Evolutionary conservation across 805 yeast genomes (phyloP).

Genomic region (Myxozyma melibiosi): DNA sequence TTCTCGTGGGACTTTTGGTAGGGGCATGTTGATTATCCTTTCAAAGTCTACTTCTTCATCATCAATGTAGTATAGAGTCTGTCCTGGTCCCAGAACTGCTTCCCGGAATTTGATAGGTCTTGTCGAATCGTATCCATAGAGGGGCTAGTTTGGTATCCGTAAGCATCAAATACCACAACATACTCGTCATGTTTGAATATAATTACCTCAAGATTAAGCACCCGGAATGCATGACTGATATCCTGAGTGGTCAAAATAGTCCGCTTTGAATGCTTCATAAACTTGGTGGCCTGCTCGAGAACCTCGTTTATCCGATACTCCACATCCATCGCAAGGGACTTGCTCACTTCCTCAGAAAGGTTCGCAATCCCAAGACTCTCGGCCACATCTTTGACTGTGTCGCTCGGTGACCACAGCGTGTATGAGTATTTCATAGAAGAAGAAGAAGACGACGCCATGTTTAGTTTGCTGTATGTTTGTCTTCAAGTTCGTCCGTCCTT

Average conservation of each 20-base stretch:
- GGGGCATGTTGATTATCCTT: conserved; percentile 85
- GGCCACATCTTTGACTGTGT: conserved; percentile 94
- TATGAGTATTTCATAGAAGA: conserved; percentile 27
- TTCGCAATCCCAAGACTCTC: conserved; percentile 78
- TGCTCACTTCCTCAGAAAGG: conserved; percentile 88
- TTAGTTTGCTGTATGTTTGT: background rate
- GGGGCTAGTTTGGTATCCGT: conserved; percentile 39
- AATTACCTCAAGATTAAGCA: conserved; percentile 87
- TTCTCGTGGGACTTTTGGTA: conserved; percentile 92
- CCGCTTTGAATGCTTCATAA: conserved; percentile 92
- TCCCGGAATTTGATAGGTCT: conserved; percentile 79
- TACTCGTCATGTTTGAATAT: background rate
- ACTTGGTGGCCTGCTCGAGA: conserved; percentile 91
- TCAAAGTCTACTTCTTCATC: conserved; percentile 94
- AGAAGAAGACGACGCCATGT: conserved; percentile 10
- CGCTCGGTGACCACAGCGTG: conserved; percentile 46
- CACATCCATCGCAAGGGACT: conserved; percentile 97
- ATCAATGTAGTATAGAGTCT: conserved; percentile 87
- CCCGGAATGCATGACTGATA: conserved; percentile 76
- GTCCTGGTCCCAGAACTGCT: conserved; percentile 89
- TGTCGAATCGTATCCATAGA: conserved; percentile 46
- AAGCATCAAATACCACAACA: background rate
- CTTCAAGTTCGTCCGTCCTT: background rate
- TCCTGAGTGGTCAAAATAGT: conserved; percentile 79
- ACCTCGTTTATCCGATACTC: conserved; percentile 96